These are phyloP conservation scores for Dillenia suffruticosa DNA, from an alignment of 164 flowering plant species.

Conservation along the genomic window DNA sequence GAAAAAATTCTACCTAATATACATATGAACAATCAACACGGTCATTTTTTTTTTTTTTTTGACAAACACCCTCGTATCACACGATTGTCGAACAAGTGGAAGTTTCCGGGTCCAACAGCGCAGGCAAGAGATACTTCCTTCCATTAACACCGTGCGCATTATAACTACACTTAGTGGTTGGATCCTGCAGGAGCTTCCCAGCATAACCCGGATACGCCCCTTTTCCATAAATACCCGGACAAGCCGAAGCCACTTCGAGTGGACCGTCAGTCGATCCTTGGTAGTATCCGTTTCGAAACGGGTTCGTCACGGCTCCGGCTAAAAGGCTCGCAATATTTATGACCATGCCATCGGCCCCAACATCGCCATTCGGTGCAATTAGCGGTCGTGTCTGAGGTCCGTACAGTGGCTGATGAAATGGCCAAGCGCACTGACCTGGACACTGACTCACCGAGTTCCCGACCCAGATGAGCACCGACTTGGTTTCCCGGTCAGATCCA, in stretches of 20 bases:
- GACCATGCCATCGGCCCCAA: slow-evolving; percentile 53
- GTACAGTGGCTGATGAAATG: slow-evolving; percentile 48
- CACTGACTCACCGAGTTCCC: slow-evolving; percentile 56
- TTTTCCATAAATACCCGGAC: slow-evolving; percentile 40
- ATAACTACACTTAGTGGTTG: slow-evolving; percentile 33
- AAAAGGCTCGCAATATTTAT: slow-evolving; percentile 44
- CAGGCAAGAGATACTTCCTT: slow-evolving; percentile 44
- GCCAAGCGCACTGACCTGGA: slow-evolving; percentile 64
- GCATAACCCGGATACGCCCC: slow-evolving; percentile 51
- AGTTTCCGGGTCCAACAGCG: slow-evolving; percentile 29
- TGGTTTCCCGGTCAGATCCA: slow-evolving; percentile 14
- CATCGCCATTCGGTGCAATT: slow-evolving; percentile 48
- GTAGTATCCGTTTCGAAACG: slow-evolving; percentile 44
- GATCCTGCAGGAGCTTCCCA: slow-evolving; percentile 33
- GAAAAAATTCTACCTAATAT: neutral
- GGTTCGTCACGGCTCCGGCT: slow-evolving; percentile 56
- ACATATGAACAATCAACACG: neutral
- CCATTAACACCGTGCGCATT: slow-evolving; percentile 40
- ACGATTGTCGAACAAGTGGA: slow-evolving; percentile 30
- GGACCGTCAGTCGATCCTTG: slow-evolving; percentile 38
- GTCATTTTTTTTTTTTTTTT: no score
- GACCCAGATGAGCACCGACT: slow-evolving; percentile 39
- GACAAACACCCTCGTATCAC: slow-evolving; percentile 2
- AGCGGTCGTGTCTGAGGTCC: slow-evolving; percentile 46
- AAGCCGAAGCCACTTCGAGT: slow-evolving; percentile 48